Conservation (phyloP, 345 rosid species). For the Salix exigua region DNA sequence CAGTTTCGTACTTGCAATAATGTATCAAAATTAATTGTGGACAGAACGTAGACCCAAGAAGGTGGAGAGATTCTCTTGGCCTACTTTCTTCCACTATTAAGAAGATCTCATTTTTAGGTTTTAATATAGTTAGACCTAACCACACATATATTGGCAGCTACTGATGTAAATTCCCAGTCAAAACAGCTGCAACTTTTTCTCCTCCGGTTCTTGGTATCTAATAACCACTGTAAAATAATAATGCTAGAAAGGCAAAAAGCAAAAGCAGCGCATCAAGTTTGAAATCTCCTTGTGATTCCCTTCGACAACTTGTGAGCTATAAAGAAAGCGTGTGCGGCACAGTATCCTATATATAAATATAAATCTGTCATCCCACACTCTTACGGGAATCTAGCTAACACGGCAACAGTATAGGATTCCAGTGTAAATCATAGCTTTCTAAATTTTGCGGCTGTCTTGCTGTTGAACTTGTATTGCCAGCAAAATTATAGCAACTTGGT, state of each 20-base stretch:
- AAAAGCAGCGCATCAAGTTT: neutral
- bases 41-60: conserved; percentile 7
- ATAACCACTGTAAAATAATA: neutral
- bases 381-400: conserved; percentile 8
- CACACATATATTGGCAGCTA: neutral
- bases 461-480: neutral
- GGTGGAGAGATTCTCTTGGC: conserved; percentile 10
- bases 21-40: neutral
- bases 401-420: conserved; percentile 1
- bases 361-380: neutral
- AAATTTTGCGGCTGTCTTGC: conserved; percentile 13
- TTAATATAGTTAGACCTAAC: neutral
- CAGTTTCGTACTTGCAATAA: neutral
- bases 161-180: neutral
- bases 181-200: neutral
- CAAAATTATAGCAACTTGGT: neutral
- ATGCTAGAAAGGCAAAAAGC: neutral
- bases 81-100: neutral
- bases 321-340: too few relatives aligned
- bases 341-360: neutral
- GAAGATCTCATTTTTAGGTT: neutral
- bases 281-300: conserved; percentile 5
- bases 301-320: neutral
- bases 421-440: neutral
- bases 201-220: neutral